Evolutionary conservation across 2,329 filamentous ascomycete genomes (phyloP).

Genomic region (Penicillium griseofulvum): DNA sequence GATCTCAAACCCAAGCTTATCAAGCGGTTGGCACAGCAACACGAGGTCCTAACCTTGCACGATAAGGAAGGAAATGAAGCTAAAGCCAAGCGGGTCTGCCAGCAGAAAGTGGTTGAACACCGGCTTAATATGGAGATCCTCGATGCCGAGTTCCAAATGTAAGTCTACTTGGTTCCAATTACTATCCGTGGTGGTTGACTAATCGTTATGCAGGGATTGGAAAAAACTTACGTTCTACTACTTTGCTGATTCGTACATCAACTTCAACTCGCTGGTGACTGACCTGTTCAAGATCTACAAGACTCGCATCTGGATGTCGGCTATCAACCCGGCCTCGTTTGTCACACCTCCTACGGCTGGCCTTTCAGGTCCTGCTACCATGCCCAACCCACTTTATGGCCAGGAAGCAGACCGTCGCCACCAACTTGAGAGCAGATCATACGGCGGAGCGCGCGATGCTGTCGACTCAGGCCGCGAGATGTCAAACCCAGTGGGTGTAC

Average conservation of each 20-base stretch:
- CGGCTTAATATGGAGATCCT: constrained; percentile 97
- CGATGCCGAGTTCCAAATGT: constrained; percentile 98
- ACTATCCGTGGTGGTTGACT: neutral
- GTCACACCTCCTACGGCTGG: constrained; percentile 69
- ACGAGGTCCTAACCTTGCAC: constrained; percentile 82
- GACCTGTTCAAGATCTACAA: constrained; percentile 99
- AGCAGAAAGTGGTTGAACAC: constrained; percentile 94
- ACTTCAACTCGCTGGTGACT: constrained; percentile 96
- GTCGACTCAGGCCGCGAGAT: constrained; percentile 32
- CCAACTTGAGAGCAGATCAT: constrained; percentile 36
- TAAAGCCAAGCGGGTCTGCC: constrained; percentile 93
- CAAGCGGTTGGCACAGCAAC: constrained; percentile 85
- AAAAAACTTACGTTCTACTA: constrained; percentile 99
- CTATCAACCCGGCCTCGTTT: constrained; percentile 96
- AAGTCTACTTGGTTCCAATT: constrained; percentile 44
- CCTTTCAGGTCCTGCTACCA: constrained; percentile 65
- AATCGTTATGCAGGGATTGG: constrained; percentile 70
- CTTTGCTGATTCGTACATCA: constrained; percentile 96
- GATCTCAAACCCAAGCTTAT: constrained; percentile 96
- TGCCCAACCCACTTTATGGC: constrained; percentile 62
- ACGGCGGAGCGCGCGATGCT: constrained; percentile 29
- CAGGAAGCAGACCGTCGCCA: constrained; percentile 44
- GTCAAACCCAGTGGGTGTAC: constrained; percentile 27
- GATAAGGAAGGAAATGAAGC: constrained; percentile 98
- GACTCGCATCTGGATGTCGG: constrained; percentile 99